A percentile compares a stretch with the other conserved stretches of the same genome.
Evolutionary conservation across 1,284 basidiomycete genomes (phyloP).

Genomic region (Golubevia pallescens): DNA sequence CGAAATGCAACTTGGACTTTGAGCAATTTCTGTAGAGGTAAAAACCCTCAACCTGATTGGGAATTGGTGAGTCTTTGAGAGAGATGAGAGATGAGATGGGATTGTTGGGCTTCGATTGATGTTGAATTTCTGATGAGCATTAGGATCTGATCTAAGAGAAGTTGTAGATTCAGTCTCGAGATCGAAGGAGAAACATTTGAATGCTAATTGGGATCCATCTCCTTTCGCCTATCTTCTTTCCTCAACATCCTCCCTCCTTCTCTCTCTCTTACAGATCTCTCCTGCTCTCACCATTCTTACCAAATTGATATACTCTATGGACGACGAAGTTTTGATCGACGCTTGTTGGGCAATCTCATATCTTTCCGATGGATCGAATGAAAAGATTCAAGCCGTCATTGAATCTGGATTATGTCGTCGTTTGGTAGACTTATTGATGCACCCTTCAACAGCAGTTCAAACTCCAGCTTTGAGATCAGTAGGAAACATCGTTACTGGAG

Average conservation of each 20-base stretch:
- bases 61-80: constrained; percentile 25
- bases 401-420: constrained; percentile 97
- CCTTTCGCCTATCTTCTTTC: not conserved
- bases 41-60: constrained; percentile 64
- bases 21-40: constrained; percentile 63
- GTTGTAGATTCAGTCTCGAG: no score
- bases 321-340: constrained; percentile 98
- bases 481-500: constrained; percentile 98
- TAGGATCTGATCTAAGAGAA: no score
- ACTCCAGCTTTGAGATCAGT: constrained; percentile 96
- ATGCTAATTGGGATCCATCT: not conserved
- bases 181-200: no score
- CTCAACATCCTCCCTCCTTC: not conserved
- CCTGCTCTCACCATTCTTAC: constrained; percentile 94
- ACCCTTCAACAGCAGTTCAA: constrained; percentile 96
- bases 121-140: not conserved
- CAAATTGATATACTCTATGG: constrained; percentile 97
- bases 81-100: not conserved
- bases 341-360: constrained; percentile 99
- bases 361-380: constrained; percentile 97
- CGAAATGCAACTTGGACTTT: constrained; percentile 64
- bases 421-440: constrained; percentile 94
- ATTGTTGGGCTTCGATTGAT: not conserved
- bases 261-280: constrained; percentile 75
- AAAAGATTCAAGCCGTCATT: constrained; percentile 99